These are phyloP conservation scores for Chenopodium quinoa DNA, from an alignment of 148 eudicot genomes.

Conservation along the genomic window DNA sequence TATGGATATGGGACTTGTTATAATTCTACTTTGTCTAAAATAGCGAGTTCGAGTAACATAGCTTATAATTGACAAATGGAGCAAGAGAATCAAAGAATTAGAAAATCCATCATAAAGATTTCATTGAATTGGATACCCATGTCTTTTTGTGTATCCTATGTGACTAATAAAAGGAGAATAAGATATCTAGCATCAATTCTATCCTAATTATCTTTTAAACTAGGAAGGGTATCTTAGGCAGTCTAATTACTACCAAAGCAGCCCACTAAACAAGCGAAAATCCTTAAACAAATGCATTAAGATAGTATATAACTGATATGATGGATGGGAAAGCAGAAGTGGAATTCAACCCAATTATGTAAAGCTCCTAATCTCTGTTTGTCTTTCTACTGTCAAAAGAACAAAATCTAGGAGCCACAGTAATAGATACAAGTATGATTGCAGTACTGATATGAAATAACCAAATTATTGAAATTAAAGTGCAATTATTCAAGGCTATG, in stretches of 20 bases:
- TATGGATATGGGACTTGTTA: not conserved
- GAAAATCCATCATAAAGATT: constrained; percentile 13
- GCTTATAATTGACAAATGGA: constrained; percentile 13
- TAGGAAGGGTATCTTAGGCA: constrained; percentile 4
- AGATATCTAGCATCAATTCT: constrained; percentile 12
- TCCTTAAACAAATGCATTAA: not conserved
- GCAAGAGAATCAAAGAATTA: constrained; percentile 19
- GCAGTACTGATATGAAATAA: not conserved
- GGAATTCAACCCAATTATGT: constrained; percentile 16
- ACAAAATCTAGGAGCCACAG: constrained; percentile 11
- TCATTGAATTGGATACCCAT: not conserved
- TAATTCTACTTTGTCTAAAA: not conserved
- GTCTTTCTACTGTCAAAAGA: constrained; percentile 19
- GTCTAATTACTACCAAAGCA: constrained; percentile 4
- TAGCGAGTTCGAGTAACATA: not conserved
- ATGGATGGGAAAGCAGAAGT: constrained; percentile 19
- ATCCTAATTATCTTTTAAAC: constrained; percentile 7
- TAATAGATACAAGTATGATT: not conserved
- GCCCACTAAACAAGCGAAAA: not conserved
- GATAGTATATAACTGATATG: constrained; percentile 9
- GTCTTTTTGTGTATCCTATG: constrained; percentile 7
- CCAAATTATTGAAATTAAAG: not conserved
- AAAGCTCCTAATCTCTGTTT: constrained; percentile 20
- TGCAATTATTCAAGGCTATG: not conserved
- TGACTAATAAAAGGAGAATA: constrained; percentile 1